Evolutionary conservation across 805 yeast species (phyloP).

Genomic region (Clavispora fructus): DNA sequence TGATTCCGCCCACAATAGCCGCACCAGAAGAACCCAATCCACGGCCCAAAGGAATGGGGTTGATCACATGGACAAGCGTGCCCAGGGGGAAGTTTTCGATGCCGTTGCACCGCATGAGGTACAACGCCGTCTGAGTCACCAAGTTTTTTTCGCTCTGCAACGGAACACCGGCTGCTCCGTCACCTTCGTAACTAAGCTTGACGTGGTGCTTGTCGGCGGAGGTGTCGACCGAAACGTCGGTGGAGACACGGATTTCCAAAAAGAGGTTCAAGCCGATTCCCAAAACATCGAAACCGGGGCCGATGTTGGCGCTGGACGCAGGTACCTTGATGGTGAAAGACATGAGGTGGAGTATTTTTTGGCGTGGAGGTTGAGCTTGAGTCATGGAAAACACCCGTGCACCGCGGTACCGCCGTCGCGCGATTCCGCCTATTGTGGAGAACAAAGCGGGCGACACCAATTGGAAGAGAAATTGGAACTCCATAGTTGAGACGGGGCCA

Average conservation of each 20-base stretch:
- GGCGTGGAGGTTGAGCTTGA: neutral
- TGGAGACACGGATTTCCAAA: slow-evolving; percentile 61
- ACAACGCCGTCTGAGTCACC: slow-evolving; percentile 88
- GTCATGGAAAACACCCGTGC: slow-evolving; percentile 1
- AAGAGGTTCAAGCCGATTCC: slow-evolving; percentile 83
- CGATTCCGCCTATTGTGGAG: neutral
- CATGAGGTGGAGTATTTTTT: slow-evolving; percentile 32
- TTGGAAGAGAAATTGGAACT: no score
- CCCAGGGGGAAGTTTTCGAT: slow-evolving; percentile 76
- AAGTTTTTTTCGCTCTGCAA: slow-evolving; percentile 71
- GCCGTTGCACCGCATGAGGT: slow-evolving; percentile 81
- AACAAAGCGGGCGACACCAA: neutral
- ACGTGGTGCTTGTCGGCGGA: slow-evolving; percentile 64
- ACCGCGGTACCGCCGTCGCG: slow-evolving; percentile 1
- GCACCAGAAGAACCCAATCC: slow-evolving; percentile 98
- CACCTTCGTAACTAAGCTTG: slow-evolving; percentile 64
- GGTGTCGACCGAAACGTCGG: slow-evolving; percentile 49
- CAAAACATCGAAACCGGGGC: slow-evolving; percentile 96
- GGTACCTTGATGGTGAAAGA: slow-evolving; percentile 72
- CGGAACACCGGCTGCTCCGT: slow-evolving; percentile 81
- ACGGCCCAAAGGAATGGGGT: slow-evolving; percentile 94
- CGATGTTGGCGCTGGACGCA: slow-evolving; percentile 96
- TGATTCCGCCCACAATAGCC: slow-evolving; percentile 95
- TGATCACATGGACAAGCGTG: slow-evolving; percentile 71
- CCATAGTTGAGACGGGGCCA: no score